Percentiles rank a stretch among this genome's conserved stretches.
These are phyloP conservation scores for Pleurotus cornucopiae DNA, from an alignment of 768 basidiomycete species.

Conservation along the genomic window DNA sequence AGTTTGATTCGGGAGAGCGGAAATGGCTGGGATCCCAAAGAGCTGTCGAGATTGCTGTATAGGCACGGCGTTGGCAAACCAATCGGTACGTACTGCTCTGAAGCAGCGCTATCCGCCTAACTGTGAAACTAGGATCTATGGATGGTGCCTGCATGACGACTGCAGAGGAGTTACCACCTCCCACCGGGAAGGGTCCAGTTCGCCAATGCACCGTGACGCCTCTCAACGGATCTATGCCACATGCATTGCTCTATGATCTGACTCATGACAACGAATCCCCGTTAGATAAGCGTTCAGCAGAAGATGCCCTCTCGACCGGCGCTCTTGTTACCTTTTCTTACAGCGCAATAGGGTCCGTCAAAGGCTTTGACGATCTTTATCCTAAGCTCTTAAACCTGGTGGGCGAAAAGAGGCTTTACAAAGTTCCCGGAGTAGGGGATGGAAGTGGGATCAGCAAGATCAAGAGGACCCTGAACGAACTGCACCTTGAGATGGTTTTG, in stretches of 20 bases:
- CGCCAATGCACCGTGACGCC: constrained; percentile 73
- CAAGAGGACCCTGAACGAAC: constrained; percentile 74
- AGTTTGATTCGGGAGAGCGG: constrained; percentile 93
- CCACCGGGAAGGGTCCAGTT: constrained; percentile 76
- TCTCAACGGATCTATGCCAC: constrained; percentile 82
- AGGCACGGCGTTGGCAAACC: constrained; percentile 91
- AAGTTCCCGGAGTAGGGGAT: constrained; percentile 54
- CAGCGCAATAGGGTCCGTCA: constrained; percentile 88
- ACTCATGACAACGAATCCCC: constrained; percentile 98
- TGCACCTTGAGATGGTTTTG: constrained; percentile 92
- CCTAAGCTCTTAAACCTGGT: constrained; percentile 93
- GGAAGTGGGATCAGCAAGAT: constrained; percentile 52
- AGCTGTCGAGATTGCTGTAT: constrained; percentile 85
- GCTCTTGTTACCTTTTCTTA: constrained; percentile 89
- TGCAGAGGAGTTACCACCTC: constrained; percentile 72
- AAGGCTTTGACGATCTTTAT: constrained; percentile 97
- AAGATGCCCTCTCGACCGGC: constrained; percentile 93
- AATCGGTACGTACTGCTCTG: constrained; percentile 51
- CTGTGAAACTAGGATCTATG: constrained; percentile 71
- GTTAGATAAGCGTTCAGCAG: constrained; percentile 84
- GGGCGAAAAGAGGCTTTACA: constrained; percentile 75
- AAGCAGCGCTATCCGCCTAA: no score
- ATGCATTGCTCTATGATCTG: constrained; percentile 91
- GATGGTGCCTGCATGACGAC: constrained; percentile 80
- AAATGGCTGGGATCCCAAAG: constrained; percentile 86